Conservation (phyloP, 805 yeast species). For the Sporopachydermia quercuum region DNA sequence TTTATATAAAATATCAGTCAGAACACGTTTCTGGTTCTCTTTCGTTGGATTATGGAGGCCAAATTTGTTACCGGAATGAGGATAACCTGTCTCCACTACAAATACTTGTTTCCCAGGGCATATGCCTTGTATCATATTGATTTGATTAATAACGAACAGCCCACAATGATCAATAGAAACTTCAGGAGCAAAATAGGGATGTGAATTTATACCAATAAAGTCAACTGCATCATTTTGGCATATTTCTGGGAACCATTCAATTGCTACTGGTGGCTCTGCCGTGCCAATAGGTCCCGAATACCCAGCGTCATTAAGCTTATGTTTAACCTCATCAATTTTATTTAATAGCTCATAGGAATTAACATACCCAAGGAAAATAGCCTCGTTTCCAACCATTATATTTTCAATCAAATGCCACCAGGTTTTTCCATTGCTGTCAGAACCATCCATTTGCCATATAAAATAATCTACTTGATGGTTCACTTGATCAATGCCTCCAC, state of each 20-base stretch:
- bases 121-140: slow-evolving; percentile 28
- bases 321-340: slow-evolving; percentile 49
- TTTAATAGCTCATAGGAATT: slow-evolving; percentile 36
- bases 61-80: slow-evolving; percentile 46
- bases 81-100: slow-evolving; percentile 73
- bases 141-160: slow-evolving; percentile 41
- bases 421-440: slow-evolving; percentile 20
- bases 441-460: slow-evolving; percentile 23
- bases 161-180: slow-evolving; percentile 50
- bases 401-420: slow-evolving; percentile 49
- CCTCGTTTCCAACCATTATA: slow-evolving; percentile 70
- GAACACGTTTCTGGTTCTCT: slow-evolving; percentile 49
- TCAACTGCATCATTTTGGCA: slow-evolving; percentile 57
- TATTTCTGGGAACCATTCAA: slow-evolving; percentile 38
- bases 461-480: slow-evolving; percentile 36
- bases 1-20: slow-evolving; percentile 36
- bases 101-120: slow-evolving; percentile 39
- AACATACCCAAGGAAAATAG: slow-evolving; percentile 40
- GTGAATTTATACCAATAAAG: slow-evolving; percentile 59
- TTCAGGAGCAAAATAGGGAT: slow-evolving; percentile 51
- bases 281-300: slow-evolving; percentile 56
- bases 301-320: slow-evolving; percentile 39
- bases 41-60: slow-evolving; percentile 52
- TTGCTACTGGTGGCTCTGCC: slow-evolving; percentile 67
- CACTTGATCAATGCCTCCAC: slow-evolving; percentile 44